Conservation (phyloP, 495 filamentous ascomycete genomes). For the Immersiella caudata region DNA sequence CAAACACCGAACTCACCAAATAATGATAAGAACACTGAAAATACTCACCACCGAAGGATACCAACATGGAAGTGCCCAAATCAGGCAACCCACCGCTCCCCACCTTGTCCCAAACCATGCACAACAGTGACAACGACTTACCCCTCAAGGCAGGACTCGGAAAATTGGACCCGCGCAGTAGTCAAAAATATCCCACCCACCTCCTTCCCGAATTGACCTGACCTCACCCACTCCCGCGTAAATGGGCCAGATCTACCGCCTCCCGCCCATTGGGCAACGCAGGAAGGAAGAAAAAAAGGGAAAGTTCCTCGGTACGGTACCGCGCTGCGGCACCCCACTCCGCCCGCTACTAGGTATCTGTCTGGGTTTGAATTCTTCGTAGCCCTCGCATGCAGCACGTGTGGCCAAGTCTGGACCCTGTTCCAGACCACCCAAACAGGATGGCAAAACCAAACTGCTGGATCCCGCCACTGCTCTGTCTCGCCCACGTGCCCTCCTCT, state of each 20-base stretch:
- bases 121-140: neutral
- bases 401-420: neutral
- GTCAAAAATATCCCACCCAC: neutral
- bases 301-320: constrained; percentile 1
- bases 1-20: too few relatives aligned
- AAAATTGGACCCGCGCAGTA: neutral
- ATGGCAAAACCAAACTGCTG: neutral
- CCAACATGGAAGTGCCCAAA: neutral
- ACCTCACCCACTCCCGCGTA: neutral
- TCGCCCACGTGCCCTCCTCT: neutral
- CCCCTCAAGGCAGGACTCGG: neutral
- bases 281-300: neutral
- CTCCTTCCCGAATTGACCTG: neutral
- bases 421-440: neutral
- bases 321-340: neutral
- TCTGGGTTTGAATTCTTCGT: neutral
- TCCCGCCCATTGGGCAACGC: neutral
- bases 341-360: neutral
- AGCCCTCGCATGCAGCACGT: neutral
- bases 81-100: neutral
- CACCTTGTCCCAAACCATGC: neutral
- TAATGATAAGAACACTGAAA: neutral
- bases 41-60: neutral
- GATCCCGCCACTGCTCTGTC: neutral
- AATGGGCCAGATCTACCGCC: neutral